Percentiles rank a stretch among this genome's conserved stretches.
These are phyloP conservation scores for Aristolochia fimbriata DNA, from an alignment of 164 flowering plant species.

Conservation along the genomic window DNA sequence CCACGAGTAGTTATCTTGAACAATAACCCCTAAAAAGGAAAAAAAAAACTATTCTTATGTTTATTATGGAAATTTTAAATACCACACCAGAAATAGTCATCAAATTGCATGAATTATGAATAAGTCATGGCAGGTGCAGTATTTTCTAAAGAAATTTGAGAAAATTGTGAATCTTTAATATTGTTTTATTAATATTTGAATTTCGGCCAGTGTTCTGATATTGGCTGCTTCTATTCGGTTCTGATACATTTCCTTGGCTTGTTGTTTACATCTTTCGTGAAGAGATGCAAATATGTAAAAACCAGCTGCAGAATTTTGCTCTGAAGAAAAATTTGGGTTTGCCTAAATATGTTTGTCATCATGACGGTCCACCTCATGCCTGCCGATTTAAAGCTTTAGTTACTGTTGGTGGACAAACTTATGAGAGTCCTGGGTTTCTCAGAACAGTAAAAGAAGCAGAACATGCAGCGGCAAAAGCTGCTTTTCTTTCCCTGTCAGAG, in stretches of 20 bases:
- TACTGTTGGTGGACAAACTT: constrained; percentile 45
- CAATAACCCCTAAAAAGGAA: no score
- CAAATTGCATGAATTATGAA: background rate
- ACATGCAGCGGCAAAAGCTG: constrained; percentile 65
- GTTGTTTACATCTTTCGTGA: background rate
- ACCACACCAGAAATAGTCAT: no score
- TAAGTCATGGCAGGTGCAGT: background rate
- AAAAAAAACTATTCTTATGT: no score
- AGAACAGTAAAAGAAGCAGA: constrained; percentile 61
- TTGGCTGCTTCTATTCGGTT: background rate
- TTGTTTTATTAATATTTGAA: background rate
- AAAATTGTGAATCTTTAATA: background rate
- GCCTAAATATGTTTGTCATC: constrained; percentile 40
- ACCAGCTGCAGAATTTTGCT: constrained; percentile 42
- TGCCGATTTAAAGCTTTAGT: constrained; percentile 53
- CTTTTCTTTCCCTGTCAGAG: constrained; percentile 35
- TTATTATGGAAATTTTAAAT: no score
- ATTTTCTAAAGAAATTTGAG: background rate
- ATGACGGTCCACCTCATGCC: constrained; percentile 56
- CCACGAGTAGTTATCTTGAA: no score
- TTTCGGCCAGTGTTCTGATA: no score
- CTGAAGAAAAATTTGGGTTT: constrained; percentile 31
- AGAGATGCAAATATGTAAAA: constrained; percentile 37
- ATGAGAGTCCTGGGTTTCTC: constrained; percentile 33
- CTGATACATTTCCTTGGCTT: background rate